These are phyloP conservation scores for Lonicera japonica DNA, from an alignment of 129 eudicot genomes.

Conservation along the genomic window DNA sequence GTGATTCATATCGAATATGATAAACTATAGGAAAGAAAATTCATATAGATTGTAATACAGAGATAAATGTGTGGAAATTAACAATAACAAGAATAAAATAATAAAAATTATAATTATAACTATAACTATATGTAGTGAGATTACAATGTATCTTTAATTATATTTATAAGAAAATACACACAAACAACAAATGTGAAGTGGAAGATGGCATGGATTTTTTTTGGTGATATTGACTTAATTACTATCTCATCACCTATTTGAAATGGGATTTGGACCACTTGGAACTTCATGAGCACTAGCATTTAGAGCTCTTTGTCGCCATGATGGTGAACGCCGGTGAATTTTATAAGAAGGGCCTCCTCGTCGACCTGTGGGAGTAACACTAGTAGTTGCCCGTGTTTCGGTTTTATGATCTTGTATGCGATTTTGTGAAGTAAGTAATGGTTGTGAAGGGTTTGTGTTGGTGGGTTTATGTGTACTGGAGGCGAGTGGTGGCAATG, in stretches of 20 bases:
- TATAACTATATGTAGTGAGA: no score
- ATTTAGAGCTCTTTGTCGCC: slow-evolving; percentile 10
- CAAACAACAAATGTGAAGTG: not conserved
- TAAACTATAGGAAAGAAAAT: no score
- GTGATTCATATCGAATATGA: no score
- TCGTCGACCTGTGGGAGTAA: not conserved
- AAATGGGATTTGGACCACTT: slow-evolving; percentile 26
- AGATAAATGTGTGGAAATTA: no score
- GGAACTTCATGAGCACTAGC: slow-evolving; percentile 23
- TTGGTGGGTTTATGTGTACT: not conserved
- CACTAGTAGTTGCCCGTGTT: not conserved
- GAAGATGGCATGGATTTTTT: not conserved
- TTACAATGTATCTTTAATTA: no score
- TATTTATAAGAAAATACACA: not conserved
- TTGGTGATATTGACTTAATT: no score
- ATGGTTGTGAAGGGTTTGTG: not conserved
- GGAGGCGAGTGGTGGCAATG: not conserved
- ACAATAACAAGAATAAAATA: no score
- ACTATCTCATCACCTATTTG: slow-evolving; percentile 10
- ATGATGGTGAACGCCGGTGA: not conserved
- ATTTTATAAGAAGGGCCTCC: slow-evolving; percentile 7
- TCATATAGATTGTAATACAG: no score
- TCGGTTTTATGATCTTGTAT: not conserved
- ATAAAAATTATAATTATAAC: no score
- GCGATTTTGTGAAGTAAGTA: not conserved